These are phyloP conservation scores for Brassica rapa DNA, from an alignment of 345 rosid species.

Conservation along the genomic window DNA sequence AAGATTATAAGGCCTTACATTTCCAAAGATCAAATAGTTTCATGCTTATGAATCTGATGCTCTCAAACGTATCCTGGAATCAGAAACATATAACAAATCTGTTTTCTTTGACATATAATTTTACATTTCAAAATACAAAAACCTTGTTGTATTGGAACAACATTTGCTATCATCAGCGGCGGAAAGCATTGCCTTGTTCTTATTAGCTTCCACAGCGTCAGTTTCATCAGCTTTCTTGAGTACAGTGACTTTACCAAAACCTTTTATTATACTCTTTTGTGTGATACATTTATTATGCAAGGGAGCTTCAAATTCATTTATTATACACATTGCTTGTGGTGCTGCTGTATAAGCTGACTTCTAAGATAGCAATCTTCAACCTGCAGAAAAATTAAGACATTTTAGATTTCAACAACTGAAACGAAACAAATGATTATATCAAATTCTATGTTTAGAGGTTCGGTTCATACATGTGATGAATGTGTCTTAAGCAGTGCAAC, in stretches of 20 bases:
- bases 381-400: background rate
- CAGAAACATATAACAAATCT: too few relatives aligned
- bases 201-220: too few relatives aligned
- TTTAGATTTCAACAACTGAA: background rate
- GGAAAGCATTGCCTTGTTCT: too few relatives aligned
- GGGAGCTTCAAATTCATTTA: background rate
- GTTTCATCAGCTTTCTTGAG: too few relatives aligned
- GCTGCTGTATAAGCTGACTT: background rate
- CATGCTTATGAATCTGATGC: too few relatives aligned
- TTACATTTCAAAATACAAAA: too few relatives aligned
- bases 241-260: too few relatives aligned
- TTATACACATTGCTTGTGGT: background rate
- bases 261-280: background rate
- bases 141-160: too few relatives aligned
- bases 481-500: constrained; percentile 49
- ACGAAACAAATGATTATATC: background rate
- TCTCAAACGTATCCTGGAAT: too few relatives aligned
- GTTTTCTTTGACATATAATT: too few relatives aligned
- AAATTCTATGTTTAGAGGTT: background rate
- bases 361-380: background rate
- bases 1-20: background rate
- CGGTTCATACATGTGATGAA: constrained; percentile 14
- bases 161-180: too few relatives aligned
- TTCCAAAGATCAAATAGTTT: background rate
- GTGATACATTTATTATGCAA: background rate